These are phyloP conservation scores for Trypanosoma cruzi DNA, from an alignment of 208 protist genomes.

Conservation along the genomic window DNA sequence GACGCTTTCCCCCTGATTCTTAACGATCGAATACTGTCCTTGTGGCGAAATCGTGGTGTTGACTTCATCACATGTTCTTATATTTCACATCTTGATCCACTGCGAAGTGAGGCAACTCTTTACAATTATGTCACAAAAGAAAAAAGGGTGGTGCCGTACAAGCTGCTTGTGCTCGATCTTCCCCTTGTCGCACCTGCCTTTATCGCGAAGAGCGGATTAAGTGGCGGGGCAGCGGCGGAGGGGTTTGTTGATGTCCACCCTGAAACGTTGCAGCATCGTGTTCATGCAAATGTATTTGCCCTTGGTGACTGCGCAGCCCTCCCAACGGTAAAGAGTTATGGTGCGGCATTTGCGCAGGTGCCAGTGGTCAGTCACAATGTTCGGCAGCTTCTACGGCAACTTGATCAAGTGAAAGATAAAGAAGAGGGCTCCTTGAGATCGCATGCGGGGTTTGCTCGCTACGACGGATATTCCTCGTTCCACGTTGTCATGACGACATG, in stretches of 20 bases:
- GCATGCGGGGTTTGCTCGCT: constrained; percentile 30
- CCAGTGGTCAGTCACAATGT: constrained; percentile 88
- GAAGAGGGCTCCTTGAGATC: not conserved
- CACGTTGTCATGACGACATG: constrained; percentile 82
- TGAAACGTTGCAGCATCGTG: constrained; percentile 73
- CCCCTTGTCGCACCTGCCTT: constrained; percentile 72
- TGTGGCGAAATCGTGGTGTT: constrained; percentile 51
- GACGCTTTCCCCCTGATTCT: constrained; percentile 50
- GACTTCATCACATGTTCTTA: constrained; percentile 45
- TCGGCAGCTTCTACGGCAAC: constrained; percentile 44
- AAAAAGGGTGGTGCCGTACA: constrained; percentile 53
- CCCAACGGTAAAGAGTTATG: constrained; percentile 83
- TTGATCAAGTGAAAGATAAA: constrained; percentile 15
- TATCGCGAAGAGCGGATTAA: constrained; percentile 65
- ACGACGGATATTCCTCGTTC: constrained; percentile 85
- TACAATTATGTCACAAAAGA: constrained; percentile 70
- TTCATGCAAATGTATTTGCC: constrained; percentile 77
- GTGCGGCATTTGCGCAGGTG: constrained; percentile 72
- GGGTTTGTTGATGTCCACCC: constrained; percentile 82
- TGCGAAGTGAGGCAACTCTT: constrained; percentile 46
- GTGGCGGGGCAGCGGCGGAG: constrained; percentile 35
- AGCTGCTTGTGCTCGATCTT: constrained; percentile 75
- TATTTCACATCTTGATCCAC: constrained; percentile 47
- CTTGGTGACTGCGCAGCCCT: constrained; percentile 84
- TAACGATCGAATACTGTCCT: constrained; percentile 45